phyloP scores from a whole-genome alignment of 176 grass and related monocot species.

The Oryza australiensis region DNA sequence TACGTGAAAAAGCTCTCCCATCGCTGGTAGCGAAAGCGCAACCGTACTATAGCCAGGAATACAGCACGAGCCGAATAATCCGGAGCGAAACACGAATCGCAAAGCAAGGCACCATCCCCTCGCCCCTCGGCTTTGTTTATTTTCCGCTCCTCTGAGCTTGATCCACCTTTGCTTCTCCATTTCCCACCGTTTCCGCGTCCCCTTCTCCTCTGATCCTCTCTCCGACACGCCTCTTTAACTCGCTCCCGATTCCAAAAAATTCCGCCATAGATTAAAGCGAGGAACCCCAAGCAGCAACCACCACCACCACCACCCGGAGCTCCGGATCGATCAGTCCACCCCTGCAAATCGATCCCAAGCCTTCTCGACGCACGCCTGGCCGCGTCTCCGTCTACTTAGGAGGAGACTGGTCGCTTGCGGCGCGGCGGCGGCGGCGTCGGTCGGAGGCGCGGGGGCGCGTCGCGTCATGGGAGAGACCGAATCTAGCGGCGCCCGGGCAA shows the following conservation, averaged over 20 bases:
- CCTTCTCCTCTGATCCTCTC: background rate
- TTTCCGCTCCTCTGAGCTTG: too few species aligned
- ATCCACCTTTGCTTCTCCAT: background rate
- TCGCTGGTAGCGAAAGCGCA: background rate
- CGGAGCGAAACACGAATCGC: constrained; percentile 2
- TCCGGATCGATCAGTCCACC: background rate
- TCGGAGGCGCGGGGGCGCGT: background rate
- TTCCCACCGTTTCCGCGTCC: background rate
- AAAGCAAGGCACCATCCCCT: background rate
- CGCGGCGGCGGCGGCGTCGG: background rate
- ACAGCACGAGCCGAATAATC: background rate
- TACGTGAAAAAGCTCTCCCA: background rate
- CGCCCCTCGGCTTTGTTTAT: too few species aligned
- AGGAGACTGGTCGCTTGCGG: background rate
- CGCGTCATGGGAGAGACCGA: background rate
- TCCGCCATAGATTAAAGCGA: constrained; percentile 21
- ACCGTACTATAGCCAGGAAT: background rate
- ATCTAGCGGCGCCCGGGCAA: constrained; percentile 9
- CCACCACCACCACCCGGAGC: background rate
- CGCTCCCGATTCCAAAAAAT: constrained; percentile 26
- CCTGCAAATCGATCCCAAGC: background rate
- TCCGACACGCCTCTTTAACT: background rate
- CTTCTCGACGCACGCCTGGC: background rate
- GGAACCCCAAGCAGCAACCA: background rate
- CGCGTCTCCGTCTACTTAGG: background rate